Evolutionary conservation across 805 yeast genomes (phyloP).

Genomic region (Ogataea trehaloabstinens): DNA sequence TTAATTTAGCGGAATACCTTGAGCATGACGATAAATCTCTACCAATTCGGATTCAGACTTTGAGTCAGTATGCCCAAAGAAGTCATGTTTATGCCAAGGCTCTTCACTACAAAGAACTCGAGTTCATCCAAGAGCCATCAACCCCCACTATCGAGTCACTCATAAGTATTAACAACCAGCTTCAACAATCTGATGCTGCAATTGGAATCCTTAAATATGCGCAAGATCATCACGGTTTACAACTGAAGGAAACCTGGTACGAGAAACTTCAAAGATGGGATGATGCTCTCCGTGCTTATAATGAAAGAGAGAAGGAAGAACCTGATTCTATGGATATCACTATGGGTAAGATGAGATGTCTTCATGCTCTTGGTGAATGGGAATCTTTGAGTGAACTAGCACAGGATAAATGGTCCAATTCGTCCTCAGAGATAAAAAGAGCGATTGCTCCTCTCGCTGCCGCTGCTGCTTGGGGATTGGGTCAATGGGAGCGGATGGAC

Average conservation of each 20-base stretch:
- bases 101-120: slow-evolving; percentile 90
- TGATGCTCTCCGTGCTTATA: slow-evolving; percentile 90
- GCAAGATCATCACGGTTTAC: slow-evolving; percentile 84
- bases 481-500: slow-evolving; percentile 96
- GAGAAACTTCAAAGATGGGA: slow-evolving; percentile 98
- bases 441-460: slow-evolving; percentile 97
- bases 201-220: slow-evolving; percentile 95
- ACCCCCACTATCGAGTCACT: slow-evolving; percentile 89
- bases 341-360: slow-evolving; percentile 97
- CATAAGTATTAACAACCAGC: slow-evolving; percentile 87
- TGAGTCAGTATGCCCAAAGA: slow-evolving; percentile 90
- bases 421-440: slow-evolving; percentile 70
- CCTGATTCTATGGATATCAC: slow-evolving; percentile 81
- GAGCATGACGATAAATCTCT: slow-evolving; percentile 95
- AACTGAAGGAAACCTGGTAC: slow-evolving; percentile 95
- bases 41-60: slow-evolving; percentile 84
- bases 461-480: slow-evolving; percentile 98
- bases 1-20: slow-evolving; percentile 92
- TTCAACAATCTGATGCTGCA: slow-evolving; percentile 97
- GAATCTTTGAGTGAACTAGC: slow-evolving; percentile 86
- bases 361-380: slow-evolving; percentile 99
- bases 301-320: slow-evolving; percentile 64
- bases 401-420: slow-evolving; percentile 75
- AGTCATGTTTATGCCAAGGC: slow-evolving; percentile 99
- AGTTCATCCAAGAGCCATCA: slow-evolving; percentile 89